These are phyloP conservation scores for Penicillium expansum DNA, from an alignment of 2,329 filamentous ascomycete genomes.

Conservation along the genomic window DNA sequence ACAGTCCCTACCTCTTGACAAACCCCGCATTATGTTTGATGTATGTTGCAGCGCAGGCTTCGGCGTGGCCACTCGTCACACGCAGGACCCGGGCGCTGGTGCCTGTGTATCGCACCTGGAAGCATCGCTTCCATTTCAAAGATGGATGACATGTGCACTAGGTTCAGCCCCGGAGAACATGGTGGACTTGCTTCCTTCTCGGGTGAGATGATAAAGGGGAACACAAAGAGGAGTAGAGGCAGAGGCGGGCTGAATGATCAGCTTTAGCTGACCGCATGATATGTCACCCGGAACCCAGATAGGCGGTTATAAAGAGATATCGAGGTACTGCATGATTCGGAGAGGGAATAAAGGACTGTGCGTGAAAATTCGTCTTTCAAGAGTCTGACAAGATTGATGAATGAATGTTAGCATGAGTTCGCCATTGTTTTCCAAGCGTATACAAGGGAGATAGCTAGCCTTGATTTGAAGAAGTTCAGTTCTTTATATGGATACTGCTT, in stretches of 20 bases:
- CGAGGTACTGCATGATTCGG: not conserved
- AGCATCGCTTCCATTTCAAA: not conserved
- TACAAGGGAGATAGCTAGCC: not conserved
- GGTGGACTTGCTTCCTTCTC: not conserved
- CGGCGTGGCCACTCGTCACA: constrained; percentile 46
- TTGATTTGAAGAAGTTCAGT: not conserved
- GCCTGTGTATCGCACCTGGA: not conserved
- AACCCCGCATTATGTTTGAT: constrained; percentile 49
- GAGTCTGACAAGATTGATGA: not conserved
- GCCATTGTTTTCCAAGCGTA: not conserved
- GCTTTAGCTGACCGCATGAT: not conserved
- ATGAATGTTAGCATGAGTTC: not conserved
- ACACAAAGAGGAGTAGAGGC: not conserved
- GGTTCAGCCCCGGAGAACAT: not conserved
- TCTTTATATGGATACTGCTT: no score
- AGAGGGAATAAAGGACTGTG: not conserved
- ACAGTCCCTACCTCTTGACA: constrained; percentile 13
- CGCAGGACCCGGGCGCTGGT: constrained; percentile 13
- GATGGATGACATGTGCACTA: not conserved
- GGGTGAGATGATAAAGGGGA: not conserved
- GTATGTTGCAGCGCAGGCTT: constrained; percentile 59
- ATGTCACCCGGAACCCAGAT: no score
- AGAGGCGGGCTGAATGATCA: not conserved
- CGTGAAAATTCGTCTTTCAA: no score
- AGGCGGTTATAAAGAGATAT: not conserved